A percentile compares a stretch with the other conserved stretches of the same genome.
These are phyloP conservation scores for Chenopodium formosanum DNA, from an alignment of 148 eudicot genomes.

Conservation along the genomic window DNA sequence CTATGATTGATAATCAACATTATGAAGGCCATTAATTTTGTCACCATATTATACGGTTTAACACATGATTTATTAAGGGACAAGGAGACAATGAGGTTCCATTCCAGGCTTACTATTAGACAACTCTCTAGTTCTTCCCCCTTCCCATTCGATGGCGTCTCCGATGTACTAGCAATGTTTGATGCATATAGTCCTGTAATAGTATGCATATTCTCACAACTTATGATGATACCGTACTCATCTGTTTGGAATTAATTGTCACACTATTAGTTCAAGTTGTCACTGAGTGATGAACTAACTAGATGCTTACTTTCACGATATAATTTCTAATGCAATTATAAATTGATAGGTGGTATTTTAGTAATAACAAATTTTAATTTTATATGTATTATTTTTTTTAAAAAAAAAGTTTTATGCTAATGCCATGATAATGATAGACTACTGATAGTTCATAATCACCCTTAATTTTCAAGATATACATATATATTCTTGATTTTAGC, in stretches of 20 bases:
- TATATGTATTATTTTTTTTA: no score
- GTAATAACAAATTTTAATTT: no score
- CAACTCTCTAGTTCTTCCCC: not conserved
- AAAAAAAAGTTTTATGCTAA: no score
- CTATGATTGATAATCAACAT: not conserved
- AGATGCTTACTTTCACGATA: no score
- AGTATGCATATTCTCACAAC: no score
- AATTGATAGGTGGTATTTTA: no score
- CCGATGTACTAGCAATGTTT: constrained; percentile 9
- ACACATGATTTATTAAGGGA: constrained; percentile 20
- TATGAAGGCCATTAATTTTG: not conserved
- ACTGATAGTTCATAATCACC: no score
- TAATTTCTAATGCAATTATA: no score
- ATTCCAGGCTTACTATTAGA: not conserved
- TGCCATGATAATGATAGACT: no score
- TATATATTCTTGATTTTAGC: no score
- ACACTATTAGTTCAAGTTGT: not conserved
- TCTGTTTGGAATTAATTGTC: not conserved
- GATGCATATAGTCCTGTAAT: not conserved
- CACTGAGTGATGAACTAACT: no score
- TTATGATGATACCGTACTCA: not conserved
- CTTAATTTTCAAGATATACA: no score
- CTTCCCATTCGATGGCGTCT: not conserved
- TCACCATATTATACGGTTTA: not conserved
- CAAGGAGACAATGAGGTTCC: constrained; percentile 14